These are phyloP conservation scores for Arabis hirsuta DNA, from an alignment of 345 rosid species.

Conservation along the genomic window DNA sequence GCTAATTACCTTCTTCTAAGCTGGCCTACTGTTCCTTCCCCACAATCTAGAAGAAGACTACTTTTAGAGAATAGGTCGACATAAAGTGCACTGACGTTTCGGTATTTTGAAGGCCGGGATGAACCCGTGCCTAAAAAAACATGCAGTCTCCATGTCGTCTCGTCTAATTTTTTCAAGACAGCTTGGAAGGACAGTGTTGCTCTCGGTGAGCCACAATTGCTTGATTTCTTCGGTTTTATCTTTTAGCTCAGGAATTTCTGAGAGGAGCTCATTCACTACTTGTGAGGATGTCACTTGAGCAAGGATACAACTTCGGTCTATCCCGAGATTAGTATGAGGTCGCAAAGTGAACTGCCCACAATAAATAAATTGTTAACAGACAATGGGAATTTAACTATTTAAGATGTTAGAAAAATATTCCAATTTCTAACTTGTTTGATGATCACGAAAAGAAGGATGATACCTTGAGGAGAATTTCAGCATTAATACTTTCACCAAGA, in stretches of 20 bases:
- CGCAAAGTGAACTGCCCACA: constrained; percentile 75
- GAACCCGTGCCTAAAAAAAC: constrained; percentile 92
- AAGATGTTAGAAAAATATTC: too few relatives aligned
- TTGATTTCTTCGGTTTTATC: constrained; percentile 62
- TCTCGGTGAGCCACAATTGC: constrained; percentile 58
- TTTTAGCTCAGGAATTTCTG: constrained; percentile 73
- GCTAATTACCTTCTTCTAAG: constrained; percentile 66
- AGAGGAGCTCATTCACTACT: constrained; percentile 61
- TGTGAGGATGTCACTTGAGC: constrained; percentile 48
- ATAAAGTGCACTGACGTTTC: constrained; percentile 75
- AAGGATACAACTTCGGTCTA: constrained; percentile 75
- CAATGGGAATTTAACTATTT: too few relatives aligned
- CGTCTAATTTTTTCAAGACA: constrained; percentile 77
- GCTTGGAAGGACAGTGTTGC: constrained; percentile 52
- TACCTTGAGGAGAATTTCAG: too few relatives aligned
- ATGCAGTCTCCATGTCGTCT: constrained; percentile 80
- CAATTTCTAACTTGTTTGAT: too few relatives aligned
- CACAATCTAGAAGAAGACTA: constrained; percentile 84
- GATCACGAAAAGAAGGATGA: too few relatives aligned
- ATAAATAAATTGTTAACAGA: too few relatives aligned
- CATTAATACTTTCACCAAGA: too few relatives aligned
- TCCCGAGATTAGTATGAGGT: constrained; percentile 75
- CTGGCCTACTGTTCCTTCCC: constrained; percentile 96
- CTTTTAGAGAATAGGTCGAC: constrained; percentile 78
- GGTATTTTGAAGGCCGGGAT: constrained; percentile 45